phyloP scores from a whole-genome alignment of 2,329 filamentous ascomycete genomes.

The Aspergillus flavus region DNA sequence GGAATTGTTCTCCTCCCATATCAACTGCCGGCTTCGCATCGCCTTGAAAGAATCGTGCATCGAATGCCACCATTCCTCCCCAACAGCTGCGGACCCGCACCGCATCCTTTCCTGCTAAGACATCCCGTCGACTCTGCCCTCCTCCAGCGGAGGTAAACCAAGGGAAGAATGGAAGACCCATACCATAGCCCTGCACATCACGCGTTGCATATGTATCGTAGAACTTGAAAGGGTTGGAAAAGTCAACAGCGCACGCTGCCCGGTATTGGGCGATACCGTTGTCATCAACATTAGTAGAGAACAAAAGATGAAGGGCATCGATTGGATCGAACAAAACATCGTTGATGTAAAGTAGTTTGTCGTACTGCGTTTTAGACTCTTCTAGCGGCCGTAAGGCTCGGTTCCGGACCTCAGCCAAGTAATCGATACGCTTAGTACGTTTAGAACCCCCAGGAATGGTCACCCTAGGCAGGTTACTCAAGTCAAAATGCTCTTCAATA shows the following conservation, averaged over 20 bases:
- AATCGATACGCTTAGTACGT: conserved; percentile 73
- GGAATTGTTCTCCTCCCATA: conserved; percentile 27
- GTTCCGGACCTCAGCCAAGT: conserved; percentile 73
- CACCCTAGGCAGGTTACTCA: conserved; percentile 60
- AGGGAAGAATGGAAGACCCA: conserved; percentile 72
- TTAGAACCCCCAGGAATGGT: conserved; percentile 63
- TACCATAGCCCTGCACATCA: conserved; percentile 68
- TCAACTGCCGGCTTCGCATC: conserved; percentile 10
- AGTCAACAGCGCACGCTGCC: conserved; percentile 75
- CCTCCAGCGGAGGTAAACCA: conserved; percentile 63
- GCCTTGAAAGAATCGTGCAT: conserved; percentile 49
- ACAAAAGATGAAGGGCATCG: conserved; percentile 63
- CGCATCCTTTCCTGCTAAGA: conserved; percentile 59
- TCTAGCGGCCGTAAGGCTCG: conserved; percentile 67
- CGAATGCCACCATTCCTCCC: conserved; percentile 69
- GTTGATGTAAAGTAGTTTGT: conserved; percentile 65
- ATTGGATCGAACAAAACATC: conserved; percentile 66
- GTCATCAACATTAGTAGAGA: conserved; percentile 57
- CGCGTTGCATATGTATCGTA: conserved; percentile 77
- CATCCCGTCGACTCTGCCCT: conserved; percentile 62
- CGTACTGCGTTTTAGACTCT: conserved; percentile 49
- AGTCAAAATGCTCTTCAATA: conserved; percentile 61
- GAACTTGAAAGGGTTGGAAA: conserved; percentile 71
- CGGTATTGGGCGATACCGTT: conserved; percentile 62
- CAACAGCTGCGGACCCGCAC: conserved; percentile 74